Conservation (phyloP, 148 eudicot species). For the Euryodendron excelsum region DNA sequence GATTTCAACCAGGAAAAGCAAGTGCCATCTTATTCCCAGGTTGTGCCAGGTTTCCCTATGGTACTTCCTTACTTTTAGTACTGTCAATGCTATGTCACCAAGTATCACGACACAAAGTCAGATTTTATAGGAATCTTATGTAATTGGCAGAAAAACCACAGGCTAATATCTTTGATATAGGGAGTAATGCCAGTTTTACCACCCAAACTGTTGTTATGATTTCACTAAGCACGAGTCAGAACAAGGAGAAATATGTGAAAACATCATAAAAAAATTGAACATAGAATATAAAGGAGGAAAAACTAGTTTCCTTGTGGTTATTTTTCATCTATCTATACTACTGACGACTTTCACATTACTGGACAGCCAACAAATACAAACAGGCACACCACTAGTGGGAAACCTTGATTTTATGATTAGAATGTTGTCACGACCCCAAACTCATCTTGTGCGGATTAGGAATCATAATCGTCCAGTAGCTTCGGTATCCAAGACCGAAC, state of each 20-base stretch:
- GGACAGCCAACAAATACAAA: no score
- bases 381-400: background rate
- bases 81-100: background rate
- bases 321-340: no score
- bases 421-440: no score
- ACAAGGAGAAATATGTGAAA: no score
- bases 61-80: background rate
- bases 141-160: background rate
- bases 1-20: conserved; percentile 20
- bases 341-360: no score
- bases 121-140: background rate
- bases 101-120: background rate
- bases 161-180: conserved; percentile 10
- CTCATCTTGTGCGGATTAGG: no score
- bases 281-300: background rate
- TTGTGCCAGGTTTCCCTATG: conserved; percentile 8
- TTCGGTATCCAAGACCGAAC: no score
- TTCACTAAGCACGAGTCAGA: background rate
- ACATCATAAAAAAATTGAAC: background rate
- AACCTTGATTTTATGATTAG: background rate
- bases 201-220: background rate
- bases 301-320: no score
- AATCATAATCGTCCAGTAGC: no score
- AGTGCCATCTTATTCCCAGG: conserved; percentile 18
- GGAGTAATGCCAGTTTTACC: background rate